A percentile compares a stretch with the other conserved stretches of the same genome.
phyloP scores from a whole-genome alignment of 176 grass and related monocot genomes.

The Cocos nucifera region DNA sequence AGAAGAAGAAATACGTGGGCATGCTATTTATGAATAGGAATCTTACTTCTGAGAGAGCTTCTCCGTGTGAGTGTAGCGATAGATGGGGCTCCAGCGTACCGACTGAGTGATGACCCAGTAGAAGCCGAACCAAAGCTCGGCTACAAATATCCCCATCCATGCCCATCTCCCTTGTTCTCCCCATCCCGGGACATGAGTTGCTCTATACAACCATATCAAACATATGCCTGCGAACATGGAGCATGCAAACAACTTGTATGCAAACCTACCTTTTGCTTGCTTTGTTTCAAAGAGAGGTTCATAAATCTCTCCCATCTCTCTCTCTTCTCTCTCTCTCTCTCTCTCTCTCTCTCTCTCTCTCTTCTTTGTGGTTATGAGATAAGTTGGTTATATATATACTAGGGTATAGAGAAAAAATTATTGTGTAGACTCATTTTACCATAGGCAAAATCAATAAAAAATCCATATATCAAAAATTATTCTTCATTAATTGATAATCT shows the following conservation, averaged over 20 bases:
- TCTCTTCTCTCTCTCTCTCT: not conserved
- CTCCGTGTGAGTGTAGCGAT: constrained; percentile 48
- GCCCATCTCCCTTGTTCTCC: constrained; percentile 40
- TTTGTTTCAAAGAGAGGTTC: constrained; percentile 35
- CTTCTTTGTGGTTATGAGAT: no score
- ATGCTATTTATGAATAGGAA: not conserved
- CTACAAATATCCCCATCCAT: constrained; percentile 34
- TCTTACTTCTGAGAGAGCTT: constrained; percentile 34
- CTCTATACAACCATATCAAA: constrained; percentile 58
- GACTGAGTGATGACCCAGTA: constrained; percentile 75
- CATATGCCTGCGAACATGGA: constrained; percentile 38
- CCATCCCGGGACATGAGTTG: constrained; percentile 33
- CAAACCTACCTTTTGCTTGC: constrained; percentile 25
- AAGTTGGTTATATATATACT: no score
- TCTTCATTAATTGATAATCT: no score
- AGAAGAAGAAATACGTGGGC: no score
- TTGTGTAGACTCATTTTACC: no score
- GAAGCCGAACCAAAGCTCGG: constrained; percentile 70
- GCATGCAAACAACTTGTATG: constrained; percentile 46
- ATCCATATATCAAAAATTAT: no score
- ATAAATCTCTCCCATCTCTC: constrained; percentile 25
- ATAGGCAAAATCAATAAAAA: no score
- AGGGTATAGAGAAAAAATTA: no score
- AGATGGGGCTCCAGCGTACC: constrained; percentile 48
- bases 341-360: no score